Evolutionary conservation across 169 alveolate genomes (phyloP).

Genomic region (Plasmodium gallinaceum): DNA sequence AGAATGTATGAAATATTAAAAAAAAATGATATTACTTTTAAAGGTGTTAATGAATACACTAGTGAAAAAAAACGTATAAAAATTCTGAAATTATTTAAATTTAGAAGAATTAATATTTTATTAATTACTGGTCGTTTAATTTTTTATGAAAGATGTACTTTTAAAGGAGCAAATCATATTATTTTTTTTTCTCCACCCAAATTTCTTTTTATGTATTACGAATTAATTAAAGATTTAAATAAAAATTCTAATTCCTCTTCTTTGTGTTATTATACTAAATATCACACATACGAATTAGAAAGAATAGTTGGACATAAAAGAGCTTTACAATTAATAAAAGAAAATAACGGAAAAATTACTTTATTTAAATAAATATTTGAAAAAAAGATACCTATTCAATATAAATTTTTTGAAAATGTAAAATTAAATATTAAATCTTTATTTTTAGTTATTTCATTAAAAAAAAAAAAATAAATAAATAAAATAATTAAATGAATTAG

Average conservation of each 20-base stretch:
- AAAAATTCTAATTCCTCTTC: constrained; percentile 64
- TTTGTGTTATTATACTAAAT: constrained; percentile 82
- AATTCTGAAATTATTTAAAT: constrained; percentile 56
- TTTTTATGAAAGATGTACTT: constrained; percentile 70
- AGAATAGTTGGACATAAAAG: constrained; percentile 81
- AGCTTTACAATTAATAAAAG: constrained; percentile 76
- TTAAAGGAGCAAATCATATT: constrained; percentile 66
- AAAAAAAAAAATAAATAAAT: neutral
- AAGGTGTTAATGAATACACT: constrained; percentile 74
- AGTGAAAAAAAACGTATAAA: constrained; percentile 50
- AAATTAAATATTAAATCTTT: neutral
- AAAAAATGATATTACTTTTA: constrained; percentile 70
- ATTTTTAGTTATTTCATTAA: neutral
- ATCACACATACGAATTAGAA: constrained; percentile 82
- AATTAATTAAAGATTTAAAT: constrained; percentile 51
- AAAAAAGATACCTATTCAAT: neutral
- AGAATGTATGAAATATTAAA: constrained; percentile 45
- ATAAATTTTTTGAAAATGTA: neutral
- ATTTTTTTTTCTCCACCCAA: constrained; percentile 72
- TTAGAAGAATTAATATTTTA: constrained; percentile 60
- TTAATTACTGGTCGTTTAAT: constrained; percentile 68
- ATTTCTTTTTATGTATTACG: constrained; percentile 61
- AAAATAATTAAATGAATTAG: neutral
- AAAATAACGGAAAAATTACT: constrained; percentile 81
- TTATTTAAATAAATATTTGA: constrained; percentile 77